phyloP scores from a whole-genome alignment of 2,329 filamentous ascomycete species.

The Ramularia collo-cygni region DNA sequence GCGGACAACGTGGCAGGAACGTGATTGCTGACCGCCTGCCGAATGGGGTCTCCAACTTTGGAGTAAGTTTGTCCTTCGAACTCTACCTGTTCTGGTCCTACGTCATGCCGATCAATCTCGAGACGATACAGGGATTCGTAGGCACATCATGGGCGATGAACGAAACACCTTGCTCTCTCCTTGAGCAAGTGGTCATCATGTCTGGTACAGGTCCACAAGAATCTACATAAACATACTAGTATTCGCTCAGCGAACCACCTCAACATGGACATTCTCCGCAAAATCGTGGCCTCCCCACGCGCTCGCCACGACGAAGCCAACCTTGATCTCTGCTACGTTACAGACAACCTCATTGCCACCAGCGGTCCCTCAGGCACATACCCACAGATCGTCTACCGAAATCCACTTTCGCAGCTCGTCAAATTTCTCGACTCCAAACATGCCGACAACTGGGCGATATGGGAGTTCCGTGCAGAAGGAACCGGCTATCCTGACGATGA shows the following conservation, averaged over 20 bases:
- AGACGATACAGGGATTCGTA: too few species aligned
- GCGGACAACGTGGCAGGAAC: neutral
- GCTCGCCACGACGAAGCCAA: conserved; percentile 77
- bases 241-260: neutral
- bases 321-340: conserved; percentile 93
- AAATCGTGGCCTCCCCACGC: conserved; percentile 85
- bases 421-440: conserved; percentile 83
- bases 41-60: too few species aligned
- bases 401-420: conserved; percentile 80
- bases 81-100: too few species aligned
- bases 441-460: conserved; percentile 80
- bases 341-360: conserved; percentile 67
- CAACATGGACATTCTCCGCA: conserved; percentile 57
- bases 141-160: too few species aligned
- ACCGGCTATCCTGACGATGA: conserved; percentile 90
- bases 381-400: conserved; percentile 87
- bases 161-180: too few species aligned
- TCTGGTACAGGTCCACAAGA: too few species aligned
- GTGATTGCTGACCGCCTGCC: neutral
- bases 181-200: too few species aligned
- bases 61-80: too few species aligned
- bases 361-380: conserved; percentile 87
- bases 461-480: conserved; percentile 95
- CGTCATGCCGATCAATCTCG: too few species aligned
- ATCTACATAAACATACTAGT: too few species aligned